phyloP scores from a whole-genome alignment of 805 yeast genomes.

The Pichia gijzeniarum region DNA sequence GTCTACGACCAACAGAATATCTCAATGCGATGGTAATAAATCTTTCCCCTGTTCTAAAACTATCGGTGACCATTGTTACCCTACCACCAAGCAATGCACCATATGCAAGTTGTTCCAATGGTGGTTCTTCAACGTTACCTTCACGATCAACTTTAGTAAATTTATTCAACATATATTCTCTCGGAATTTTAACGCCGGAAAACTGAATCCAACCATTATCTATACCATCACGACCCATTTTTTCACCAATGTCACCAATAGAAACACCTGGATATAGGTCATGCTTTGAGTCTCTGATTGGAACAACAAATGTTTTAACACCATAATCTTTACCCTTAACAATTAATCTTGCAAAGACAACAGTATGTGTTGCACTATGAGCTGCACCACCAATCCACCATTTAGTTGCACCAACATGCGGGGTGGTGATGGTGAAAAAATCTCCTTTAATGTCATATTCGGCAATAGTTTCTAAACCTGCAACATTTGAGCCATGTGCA shows the following conservation, averaged over 20 bases:
- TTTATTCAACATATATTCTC: constrained; percentile 74
- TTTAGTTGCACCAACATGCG: constrained; percentile 87
- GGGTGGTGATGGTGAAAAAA: constrained; percentile 74
- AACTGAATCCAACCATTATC: constrained; percentile 98
- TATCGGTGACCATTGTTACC: constrained; percentile 83
- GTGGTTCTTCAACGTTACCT: constrained; percentile 71
- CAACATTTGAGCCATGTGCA: constrained; percentile 92
- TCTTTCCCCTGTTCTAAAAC: constrained; percentile 73
- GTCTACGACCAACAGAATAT: constrained; percentile 86
- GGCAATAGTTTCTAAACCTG: constrained; percentile 90
- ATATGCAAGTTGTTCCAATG: constrained; percentile 82
- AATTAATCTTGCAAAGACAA: constrained; percentile 78
- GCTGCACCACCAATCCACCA: constrained; percentile 99
- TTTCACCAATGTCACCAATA: constrained; percentile 88
- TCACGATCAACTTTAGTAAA: constrained; percentile 64
- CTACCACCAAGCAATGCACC: constrained; percentile 85
- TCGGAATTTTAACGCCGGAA: constrained; percentile 75
- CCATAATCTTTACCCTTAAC: constrained; percentile 85
- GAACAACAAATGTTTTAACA: constrained; percentile 88
- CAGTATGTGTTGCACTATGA: constrained; percentile 82
- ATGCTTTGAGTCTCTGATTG: constrained; percentile 71
- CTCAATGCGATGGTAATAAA: constrained; percentile 79
- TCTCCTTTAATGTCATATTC: constrained; percentile 60
- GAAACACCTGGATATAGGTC: constrained; percentile 71
- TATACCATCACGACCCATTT: constrained; percentile 94